phyloP scores from a whole-genome alignment of 73 alveolate species.

The Paramecium caudatum region DNA sequence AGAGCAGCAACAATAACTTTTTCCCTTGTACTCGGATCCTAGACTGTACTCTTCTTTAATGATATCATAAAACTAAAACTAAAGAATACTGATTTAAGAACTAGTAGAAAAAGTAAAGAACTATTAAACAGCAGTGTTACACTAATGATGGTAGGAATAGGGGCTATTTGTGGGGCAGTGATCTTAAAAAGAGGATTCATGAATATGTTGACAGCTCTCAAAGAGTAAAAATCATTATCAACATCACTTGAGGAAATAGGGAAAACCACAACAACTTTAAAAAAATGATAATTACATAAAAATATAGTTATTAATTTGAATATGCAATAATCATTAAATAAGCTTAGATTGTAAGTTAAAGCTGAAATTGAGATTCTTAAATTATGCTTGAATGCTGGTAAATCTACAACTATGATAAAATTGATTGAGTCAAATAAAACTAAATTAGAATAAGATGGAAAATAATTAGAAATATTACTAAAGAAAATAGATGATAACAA shows the following conservation, averaged over 20 bases:
- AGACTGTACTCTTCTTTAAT: not conserved
- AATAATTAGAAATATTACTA: not conserved
- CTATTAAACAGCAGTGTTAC: constrained; percentile 23
- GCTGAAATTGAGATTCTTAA: constrained; percentile 30
- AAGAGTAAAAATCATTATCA: not conserved
- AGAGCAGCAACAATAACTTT: not conserved
- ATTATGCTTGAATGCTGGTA: not conserved
- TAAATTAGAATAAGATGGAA: constrained; percentile 25
- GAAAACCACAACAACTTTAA: not conserved
- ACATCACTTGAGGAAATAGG: not conserved
- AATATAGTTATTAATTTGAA: constrained; percentile 34
- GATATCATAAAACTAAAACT: not conserved
- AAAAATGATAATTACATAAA: not conserved
- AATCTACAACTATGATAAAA: constrained; percentile 23
- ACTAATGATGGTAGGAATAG: not conserved
- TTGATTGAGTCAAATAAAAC: constrained; percentile 9
- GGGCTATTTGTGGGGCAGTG: not conserved
- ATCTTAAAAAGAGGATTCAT: constrained; percentile 9
- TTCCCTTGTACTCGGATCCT: not conserved
- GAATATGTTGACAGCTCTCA: not conserved
- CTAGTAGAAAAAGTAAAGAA: not conserved
- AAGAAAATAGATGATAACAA: not conserved
- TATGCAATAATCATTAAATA: constrained; percentile 28
- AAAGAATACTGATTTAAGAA: not conserved
- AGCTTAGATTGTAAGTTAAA: not conserved